A percentile compares a stretch with the other conserved stretches of the same genome.
Evolutionary conservation across 768 basidiomycete genomes (phyloP).

Genomic region (Panellus pusillus): DNA sequence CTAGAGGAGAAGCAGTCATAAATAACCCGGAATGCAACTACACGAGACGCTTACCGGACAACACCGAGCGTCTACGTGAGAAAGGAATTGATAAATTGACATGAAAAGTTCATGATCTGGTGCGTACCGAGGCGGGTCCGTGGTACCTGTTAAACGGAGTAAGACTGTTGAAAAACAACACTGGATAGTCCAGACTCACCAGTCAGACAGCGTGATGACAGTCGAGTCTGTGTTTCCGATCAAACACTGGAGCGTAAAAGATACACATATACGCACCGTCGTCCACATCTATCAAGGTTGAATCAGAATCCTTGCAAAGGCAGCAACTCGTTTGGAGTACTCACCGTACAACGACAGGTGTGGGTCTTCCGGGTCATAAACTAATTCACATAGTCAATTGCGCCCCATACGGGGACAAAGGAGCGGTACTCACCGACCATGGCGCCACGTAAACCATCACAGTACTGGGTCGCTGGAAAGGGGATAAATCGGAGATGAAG

Average conservation of each 20-base stretch:
- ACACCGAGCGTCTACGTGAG: constrained; percentile 16
- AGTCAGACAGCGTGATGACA: constrained; percentile 9
- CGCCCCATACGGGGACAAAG: too few species aligned
- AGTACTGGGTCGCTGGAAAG: constrained; percentile 4
- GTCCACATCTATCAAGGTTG: constrained; percentile 1
- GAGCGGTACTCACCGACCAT: neutral
- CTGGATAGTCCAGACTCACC: neutral
- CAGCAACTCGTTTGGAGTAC: neutral
- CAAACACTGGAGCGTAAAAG: neutral
- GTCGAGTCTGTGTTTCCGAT: neutral
- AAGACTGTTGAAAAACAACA: neutral
- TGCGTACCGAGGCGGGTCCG: constrained; percentile 2
- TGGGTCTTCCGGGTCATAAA: constrained; percentile 10
- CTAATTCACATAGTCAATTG: neutral
- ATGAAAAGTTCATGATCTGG: too few species aligned
- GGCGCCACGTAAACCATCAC: constrained; percentile 7
- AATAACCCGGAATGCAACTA: too few species aligned
- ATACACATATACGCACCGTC: neutral
- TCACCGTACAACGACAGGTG: neutral
- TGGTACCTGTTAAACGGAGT: neutral
- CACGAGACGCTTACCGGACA: constrained; percentile 10
- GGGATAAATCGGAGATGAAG: neutral
- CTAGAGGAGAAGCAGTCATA: constrained; percentile 20
- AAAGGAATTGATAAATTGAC: too few species aligned
- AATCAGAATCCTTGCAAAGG: neutral